These are phyloP conservation scores for Iberis amara DNA, from an alignment of 441 rosid genomes.

Conservation along the genomic window DNA sequence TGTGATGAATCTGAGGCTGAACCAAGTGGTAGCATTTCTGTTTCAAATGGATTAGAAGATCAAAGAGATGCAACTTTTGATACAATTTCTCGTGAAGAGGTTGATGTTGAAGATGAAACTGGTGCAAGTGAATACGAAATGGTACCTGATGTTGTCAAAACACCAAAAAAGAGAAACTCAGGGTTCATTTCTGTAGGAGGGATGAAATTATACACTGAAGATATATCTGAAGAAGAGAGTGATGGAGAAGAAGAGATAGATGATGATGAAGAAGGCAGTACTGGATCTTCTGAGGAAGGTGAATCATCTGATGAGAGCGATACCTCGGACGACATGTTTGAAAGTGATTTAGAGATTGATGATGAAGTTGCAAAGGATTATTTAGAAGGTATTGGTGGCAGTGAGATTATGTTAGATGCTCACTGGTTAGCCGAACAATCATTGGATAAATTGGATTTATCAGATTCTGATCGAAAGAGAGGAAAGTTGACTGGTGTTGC, in stretches of 20 bases:
- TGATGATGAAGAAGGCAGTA: slow-evolving; percentile 34
- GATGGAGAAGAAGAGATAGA: slow-evolving; percentile 29
- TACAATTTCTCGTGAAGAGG: slow-evolving; percentile 25
- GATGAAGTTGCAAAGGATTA: slow-evolving; percentile 82
- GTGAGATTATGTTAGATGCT: slow-evolving; percentile 45
- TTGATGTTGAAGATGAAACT: slow-evolving; percentile 26
- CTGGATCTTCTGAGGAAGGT: slow-evolving; percentile 34
- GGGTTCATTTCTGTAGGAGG: slow-evolving; percentile 65
- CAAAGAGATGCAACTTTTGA: slow-evolving; percentile 20
- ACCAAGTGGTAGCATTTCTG: slow-evolving; percentile 38
- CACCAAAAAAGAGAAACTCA: slow-evolving; percentile 39
- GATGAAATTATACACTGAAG: slow-evolving; percentile 61
- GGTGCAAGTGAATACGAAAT: slow-evolving; percentile 36
- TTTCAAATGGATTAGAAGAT: slow-evolving; percentile 41
- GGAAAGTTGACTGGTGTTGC: slow-evolving; percentile 61
- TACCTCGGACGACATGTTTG: slow-evolving; percentile 38
- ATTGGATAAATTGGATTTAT: slow-evolving; percentile 44
- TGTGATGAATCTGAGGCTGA: slow-evolving; percentile 43
- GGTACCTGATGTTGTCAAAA: slow-evolving; percentile 27
- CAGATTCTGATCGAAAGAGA: slow-evolving; percentile 46
- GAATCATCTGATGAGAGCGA: slow-evolving; percentile 49
- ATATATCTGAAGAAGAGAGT: slow-evolving; percentile 55
- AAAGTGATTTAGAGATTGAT: slow-evolving; percentile 57
- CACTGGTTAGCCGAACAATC: slow-evolving; percentile 50
- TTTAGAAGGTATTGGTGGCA: slow-evolving; percentile 81